These are phyloP conservation scores for Wickerhamiella shivajii DNA, from an alignment of 805 yeast species.

Conservation along the genomic window DNA sequence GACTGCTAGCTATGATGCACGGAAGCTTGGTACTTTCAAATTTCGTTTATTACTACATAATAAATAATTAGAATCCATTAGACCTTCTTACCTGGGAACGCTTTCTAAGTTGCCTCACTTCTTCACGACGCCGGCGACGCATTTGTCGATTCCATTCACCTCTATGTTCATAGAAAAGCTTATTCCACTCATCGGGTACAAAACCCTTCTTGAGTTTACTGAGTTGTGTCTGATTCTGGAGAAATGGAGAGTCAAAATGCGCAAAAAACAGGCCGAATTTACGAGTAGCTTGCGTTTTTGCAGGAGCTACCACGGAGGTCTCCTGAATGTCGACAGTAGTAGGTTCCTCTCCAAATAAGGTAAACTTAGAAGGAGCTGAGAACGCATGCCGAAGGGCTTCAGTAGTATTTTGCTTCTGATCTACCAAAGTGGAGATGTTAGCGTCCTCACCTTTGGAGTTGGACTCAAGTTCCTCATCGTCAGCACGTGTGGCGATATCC, in stretches of 20 bases:
- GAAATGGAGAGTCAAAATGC: constrained; percentile 74
- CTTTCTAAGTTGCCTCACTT: constrained; percentile 42
- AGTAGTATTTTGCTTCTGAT: constrained; percentile 23
- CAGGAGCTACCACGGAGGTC: constrained; percentile 18
- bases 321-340: constrained; percentile 36
- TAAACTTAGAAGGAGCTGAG: constrained; percentile 32
- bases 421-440: background rate
- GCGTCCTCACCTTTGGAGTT: background rate
- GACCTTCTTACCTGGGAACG: constrained; percentile 11
- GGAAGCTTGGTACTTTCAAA: constrained; percentile 2
- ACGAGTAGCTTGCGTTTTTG: constrained; percentile 17
- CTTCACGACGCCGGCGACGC: constrained; percentile 64
- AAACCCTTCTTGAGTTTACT: constrained; percentile 33
- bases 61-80: background rate
- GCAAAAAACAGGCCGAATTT: constrained; percentile 54
- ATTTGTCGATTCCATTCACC: constrained; percentile 67
- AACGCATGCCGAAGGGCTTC: constrained; percentile 50
- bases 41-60: background rate
- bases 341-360: constrained; percentile 29
- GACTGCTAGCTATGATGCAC: no score
- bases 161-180: constrained; percentile 71
- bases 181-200: constrained; percentile 40
- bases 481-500: background rate
- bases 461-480: background rate
- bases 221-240: constrained; percentile 71